Evolutionary conservation across 441 rosid species (phyloP).

Genomic region (Gossypium schwendimanii): DNA sequence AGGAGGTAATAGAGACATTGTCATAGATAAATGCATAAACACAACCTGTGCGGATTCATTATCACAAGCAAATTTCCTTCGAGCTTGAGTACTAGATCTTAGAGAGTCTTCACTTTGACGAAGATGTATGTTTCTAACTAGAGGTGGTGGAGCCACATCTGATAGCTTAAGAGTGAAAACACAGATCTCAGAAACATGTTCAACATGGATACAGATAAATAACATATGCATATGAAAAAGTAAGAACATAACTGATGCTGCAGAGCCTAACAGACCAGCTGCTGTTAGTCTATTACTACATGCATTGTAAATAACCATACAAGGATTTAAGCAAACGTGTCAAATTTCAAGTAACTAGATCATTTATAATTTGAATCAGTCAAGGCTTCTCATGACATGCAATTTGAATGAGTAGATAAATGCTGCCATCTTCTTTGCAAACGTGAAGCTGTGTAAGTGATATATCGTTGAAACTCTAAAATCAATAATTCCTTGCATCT

Average conservation of each 20-base stretch:
- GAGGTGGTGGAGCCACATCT: conserved; percentile 38
- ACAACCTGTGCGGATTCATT: conserved; percentile 37
- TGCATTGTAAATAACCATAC: neutral
- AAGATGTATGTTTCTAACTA: conserved; percentile 27
- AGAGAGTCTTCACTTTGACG: conserved; percentile 27
- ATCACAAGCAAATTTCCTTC: conserved; percentile 30
- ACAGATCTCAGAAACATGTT: conserved; percentile 3
- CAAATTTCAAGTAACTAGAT: conserved; percentile 1
- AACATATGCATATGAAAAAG: neutral
- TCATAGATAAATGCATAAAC: neutral
- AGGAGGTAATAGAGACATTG: neutral
- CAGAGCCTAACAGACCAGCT: neutral
- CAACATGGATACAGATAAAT: neutral
- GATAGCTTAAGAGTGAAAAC: conserved; percentile 28
- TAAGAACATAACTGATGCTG: neutral
- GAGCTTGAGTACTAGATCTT: conserved; percentile 29
- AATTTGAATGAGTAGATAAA: conserved; percentile 1
- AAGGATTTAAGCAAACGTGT: neutral
- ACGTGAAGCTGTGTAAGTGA: neutral
- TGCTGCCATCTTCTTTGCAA: neutral
- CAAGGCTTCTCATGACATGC: neutral
- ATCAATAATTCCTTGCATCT: neutral
- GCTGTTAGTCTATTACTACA: neutral
- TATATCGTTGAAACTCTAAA: neutral
- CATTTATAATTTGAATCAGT: neutral